Evolutionary conservation across 2,329 filamentous ascomycete species (phyloP).

Genomic region (Trichoderma arundinaceum): DNA sequence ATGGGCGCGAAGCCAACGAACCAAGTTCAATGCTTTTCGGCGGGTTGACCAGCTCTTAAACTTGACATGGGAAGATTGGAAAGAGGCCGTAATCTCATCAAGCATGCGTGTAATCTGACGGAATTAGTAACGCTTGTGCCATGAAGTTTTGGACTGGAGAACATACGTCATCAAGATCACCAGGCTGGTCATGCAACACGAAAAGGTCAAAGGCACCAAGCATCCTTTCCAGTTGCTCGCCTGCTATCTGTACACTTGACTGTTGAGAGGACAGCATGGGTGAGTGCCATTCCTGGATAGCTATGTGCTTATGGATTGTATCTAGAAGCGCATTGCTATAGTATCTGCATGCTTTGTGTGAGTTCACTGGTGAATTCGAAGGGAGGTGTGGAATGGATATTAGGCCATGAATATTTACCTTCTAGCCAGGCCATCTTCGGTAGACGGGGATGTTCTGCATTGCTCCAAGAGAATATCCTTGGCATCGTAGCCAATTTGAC

Average conservation of each 20-base stretch:
- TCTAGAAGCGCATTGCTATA: conserved; percentile 76
- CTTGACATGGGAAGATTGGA: conserved; percentile 58
- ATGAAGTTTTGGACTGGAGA: not conserved
- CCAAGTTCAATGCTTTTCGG: conserved; percentile 69
- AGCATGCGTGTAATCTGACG: conserved; percentile 66
- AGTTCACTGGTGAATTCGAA: not conserved
- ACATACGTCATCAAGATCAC: conserved; percentile 75
- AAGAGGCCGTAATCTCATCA: conserved; percentile 63
- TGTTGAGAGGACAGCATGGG: conserved; percentile 37
- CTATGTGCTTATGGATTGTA: conserved; percentile 79
- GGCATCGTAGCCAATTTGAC: conserved; percentile 78
- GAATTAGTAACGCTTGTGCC: conserved; percentile 23
- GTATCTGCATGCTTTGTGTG: conserved; percentile 59
- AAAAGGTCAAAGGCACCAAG: conserved; percentile 90
- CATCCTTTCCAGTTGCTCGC: conserved; percentile 67
- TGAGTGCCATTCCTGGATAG: conserved; percentile 75
- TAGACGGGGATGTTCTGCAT: conserved; percentile 61
- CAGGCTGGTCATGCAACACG: conserved; percentile 71
- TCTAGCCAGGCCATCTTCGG: conserved; percentile 77
- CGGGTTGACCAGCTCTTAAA: conserved; percentile 66
- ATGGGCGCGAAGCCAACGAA: conserved; percentile 69
- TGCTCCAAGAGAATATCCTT: conserved; percentile 82
- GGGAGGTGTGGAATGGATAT: not conserved
- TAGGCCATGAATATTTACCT: conserved; percentile 49
- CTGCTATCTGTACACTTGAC: conserved; percentile 47